A percentile compares a stretch with the other conserved stretches of the same genome.
Evolutionary conservation across 768 basidiomycete genomes (phyloP).

Genomic region (Collybiopsis confluens): DNA sequence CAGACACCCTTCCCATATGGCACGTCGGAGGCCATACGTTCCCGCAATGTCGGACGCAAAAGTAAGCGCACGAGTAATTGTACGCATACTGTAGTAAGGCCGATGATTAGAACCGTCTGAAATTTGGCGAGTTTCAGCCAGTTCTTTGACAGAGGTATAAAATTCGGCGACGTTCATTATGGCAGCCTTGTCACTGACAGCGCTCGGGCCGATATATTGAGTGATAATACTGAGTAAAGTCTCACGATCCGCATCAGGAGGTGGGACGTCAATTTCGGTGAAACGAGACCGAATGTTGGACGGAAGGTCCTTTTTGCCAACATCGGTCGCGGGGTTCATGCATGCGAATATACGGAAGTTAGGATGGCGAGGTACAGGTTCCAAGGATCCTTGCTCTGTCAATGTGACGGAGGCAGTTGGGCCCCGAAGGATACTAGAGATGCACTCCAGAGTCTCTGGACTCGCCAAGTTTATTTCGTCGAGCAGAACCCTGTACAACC

Average conservation of each 20-base stretch:
- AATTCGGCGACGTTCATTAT: conserved; percentile 92
- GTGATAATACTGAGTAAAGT: conserved; percentile 82
- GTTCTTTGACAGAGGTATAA: conserved; percentile 74
- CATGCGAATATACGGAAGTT: conserved; percentile 97
- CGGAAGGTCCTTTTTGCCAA: conserved; percentile 96
- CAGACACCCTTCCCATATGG: conserved; percentile 93
- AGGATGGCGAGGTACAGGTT: conserved; percentile 86
- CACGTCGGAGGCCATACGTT: conserved; percentile 75
- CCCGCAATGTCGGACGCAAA: conserved; percentile 83
- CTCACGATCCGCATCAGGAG: conserved; percentile 89
- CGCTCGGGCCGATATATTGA: conserved; percentile 83
- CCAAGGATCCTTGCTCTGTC: conserved; percentile 88
- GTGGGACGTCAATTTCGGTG: conserved; percentile 93
- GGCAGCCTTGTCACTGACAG: conserved; percentile 80
- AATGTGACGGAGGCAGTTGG: conserved; percentile 86
- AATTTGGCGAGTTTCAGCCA: conserved; percentile 70
- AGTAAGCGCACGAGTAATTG: conserved; percentile 82
- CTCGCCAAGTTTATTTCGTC: conserved; percentile 97
- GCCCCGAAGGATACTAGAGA: conserved; percentile 83
- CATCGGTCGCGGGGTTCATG: conserved; percentile 99
- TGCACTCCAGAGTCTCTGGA: conserved; percentile 89
- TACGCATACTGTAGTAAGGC: conserved; percentile 97
- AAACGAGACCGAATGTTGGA: conserved; percentile 87
- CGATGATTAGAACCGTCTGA: conserved; percentile 91
- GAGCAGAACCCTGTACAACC: conserved; percentile 70